Conservation (phyloP, 208 protist species). For the Trypanosoma vivax region DNA sequence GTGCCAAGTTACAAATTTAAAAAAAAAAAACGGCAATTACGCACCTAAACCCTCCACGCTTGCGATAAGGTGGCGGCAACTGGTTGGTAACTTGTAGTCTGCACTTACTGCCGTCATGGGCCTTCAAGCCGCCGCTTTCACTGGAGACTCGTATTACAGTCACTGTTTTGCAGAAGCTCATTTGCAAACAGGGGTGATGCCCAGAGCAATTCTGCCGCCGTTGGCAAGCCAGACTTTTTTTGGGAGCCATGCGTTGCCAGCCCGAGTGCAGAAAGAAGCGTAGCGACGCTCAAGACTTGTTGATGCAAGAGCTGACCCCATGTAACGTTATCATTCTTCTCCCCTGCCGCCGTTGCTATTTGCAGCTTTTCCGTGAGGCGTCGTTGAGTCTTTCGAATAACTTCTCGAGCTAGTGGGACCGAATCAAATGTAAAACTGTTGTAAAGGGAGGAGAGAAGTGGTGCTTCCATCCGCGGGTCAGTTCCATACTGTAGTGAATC, state of each 20-base stretch:
- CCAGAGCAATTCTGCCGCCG: too few relatives aligned
- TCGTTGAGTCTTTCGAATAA: constrained; percentile 35
- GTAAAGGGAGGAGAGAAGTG: constrained; percentile 16
- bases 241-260: constrained; percentile 1
- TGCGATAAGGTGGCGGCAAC: too few relatives aligned
- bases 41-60: too few relatives aligned
- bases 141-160: not conserved
- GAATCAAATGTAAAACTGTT: constrained; percentile 70
- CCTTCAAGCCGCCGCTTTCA: too few relatives aligned
- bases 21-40: too few relatives aligned
- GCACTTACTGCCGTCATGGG: too few relatives aligned
- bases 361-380: constrained; percentile 60
- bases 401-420: constrained; percentile 38
- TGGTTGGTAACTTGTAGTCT: too few relatives aligned
- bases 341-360: constrained; percentile 9
- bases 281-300: constrained; percentile 16
- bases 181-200: constrained; percentile 41
- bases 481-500: not conserved
- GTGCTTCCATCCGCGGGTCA: not conserved
- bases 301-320: constrained; percentile 18
- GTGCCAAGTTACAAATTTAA: too few relatives aligned
- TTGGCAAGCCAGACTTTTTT: not conserved
- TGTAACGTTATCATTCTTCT: not conserved
- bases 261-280: constrained; percentile 4
- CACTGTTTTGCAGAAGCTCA: constrained; percentile 18